phyloP scores from a whole-genome alignment of 1,139 yeast species.

The Pichia sp. region DNA sequence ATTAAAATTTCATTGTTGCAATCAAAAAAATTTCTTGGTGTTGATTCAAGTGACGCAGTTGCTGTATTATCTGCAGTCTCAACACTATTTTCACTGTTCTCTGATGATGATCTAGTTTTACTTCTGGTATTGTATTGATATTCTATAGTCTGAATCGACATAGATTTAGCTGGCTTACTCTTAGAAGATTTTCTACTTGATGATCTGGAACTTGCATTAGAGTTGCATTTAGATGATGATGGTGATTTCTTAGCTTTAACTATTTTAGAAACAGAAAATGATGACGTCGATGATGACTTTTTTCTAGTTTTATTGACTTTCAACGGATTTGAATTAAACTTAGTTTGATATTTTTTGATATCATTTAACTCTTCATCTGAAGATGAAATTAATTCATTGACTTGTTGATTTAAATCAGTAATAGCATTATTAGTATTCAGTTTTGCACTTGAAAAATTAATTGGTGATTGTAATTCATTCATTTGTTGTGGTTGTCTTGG shows the following conservation, averaged over 20 bases:
- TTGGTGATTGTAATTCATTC: neutral
- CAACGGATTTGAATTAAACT: constrained; percentile 7
- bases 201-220: constrained; percentile 3
- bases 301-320: constrained; percentile 12
- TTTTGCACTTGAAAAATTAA: neutral
- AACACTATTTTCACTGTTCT: neutral
- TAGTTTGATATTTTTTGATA: constrained; percentile 8
- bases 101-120: constrained; percentile 9
- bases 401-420: constrained; percentile 6
- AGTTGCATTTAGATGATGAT: neutral
- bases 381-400: constrained; percentile 3
- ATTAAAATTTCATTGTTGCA: neutral
- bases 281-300: neutral
- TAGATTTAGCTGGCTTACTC: neutral
- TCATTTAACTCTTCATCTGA: neutral
- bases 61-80: constrained; percentile 15
- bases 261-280: constrained; percentile 7
- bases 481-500: neutral
- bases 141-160: neutral
- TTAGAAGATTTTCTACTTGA: constrained; percentile 1
- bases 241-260: neutral
- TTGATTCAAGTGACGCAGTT: constrained; percentile 14
- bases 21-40: constrained; percentile 2
- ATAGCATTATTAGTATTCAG: constrained; percentile 1
- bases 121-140: constrained; percentile 1